Conservation (phyloP, 148 eudicot species). For the Fallopia convolvulus region DNA sequence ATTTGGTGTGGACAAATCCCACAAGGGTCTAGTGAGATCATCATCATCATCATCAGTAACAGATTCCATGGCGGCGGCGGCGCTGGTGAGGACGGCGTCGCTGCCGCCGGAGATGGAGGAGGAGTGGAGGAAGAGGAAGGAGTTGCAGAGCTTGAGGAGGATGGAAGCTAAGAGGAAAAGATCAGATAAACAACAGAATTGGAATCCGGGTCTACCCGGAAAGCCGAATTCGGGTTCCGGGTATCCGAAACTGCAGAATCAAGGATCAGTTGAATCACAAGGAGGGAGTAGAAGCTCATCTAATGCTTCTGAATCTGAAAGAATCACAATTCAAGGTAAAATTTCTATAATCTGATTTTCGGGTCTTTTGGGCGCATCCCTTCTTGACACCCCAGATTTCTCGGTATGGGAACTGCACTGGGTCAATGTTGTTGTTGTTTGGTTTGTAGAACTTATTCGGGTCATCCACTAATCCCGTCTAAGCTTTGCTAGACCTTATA, state of each 20-base stretch:
- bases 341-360: neutral
- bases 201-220: slow-evolving; percentile 17
- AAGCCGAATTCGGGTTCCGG: neutral
- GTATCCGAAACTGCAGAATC: neutral
- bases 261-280: slow-evolving; percentile 24
- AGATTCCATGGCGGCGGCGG: slow-evolving; percentile 30
- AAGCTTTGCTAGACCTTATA: no score
- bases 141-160: slow-evolving; percentile 33
- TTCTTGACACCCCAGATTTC: no score
- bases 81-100: slow-evolving; percentile 35
- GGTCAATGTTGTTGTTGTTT: no score
- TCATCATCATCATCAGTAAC: slow-evolving; percentile 65
- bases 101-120: slow-evolving; percentile 39
- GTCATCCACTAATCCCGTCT: no score
- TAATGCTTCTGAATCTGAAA: slow-evolving; percentile 38
- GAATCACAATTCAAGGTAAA: slow-evolving; percentile 16
- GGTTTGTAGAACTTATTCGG: no score
- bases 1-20: slow-evolving; percentile 6
- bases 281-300: slow-evolving; percentile 41
- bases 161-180: slow-evolving; percentile 48
- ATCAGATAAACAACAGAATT: slow-evolving; percentile 25
- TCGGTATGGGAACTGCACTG: no score
- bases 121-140: slow-evolving; percentile 49
- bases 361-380: no score
- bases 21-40: slow-evolving; percentile 39